Base-by-base conservation (phyloP, 768 basidiomycete genomes). In the Boletus vermiculosoides region DNA sequence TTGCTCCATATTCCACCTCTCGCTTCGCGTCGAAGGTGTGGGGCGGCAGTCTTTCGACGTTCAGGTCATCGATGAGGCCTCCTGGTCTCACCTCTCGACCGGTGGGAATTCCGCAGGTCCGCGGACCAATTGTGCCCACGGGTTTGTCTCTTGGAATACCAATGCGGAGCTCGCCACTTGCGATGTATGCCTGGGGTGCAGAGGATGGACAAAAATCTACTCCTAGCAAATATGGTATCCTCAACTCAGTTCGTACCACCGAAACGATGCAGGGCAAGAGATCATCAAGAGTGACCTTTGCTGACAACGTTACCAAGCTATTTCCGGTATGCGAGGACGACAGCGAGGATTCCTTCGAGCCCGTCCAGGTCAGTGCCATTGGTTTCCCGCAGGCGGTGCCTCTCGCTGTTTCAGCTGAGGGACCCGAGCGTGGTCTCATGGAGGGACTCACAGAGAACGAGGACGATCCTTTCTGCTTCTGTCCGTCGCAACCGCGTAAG, bases 131-230 rank as follows among this genome's bases (percentile, higher is more conserved):
- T 23, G 62, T 69, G 2, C 71, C 72, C 31, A 65, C 69, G 13
- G 73, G 77, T 36, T 40, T 83, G 54, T 81, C 78, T 1, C 75
- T 88, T 51, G 77, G 80, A 12, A 74, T 72, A 45, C 85, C 86
- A 0, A 69, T 76, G 58, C 73, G 65, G 23, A 78, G 79, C 54
- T 86, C 84, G 16, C 80, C 80, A 1, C 76, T 88, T 23, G 76
- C 76, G 5, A 65, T 64, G 52, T 66, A 66, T 49, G 66, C 65
- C 30, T 78, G 79, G 75, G 67, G 71, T 30, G 68, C 70, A 2
- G 74, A 76, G n/a, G 77, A 77, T n/a, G 68, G 63, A 37, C 74
- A 69, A 25, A 65, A 62, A 41, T 56, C 57, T 30, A 57, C 54
- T 15, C 52, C 51, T 2, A 48, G 57, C 48, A 65, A 59, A 52